A percentile compares a stretch with the other conserved stretches of the same genome.
These are phyloP conservation scores for Cucumis sativus DNA, from an alignment of 306 rosid species.

Conservation along the genomic window DNA sequence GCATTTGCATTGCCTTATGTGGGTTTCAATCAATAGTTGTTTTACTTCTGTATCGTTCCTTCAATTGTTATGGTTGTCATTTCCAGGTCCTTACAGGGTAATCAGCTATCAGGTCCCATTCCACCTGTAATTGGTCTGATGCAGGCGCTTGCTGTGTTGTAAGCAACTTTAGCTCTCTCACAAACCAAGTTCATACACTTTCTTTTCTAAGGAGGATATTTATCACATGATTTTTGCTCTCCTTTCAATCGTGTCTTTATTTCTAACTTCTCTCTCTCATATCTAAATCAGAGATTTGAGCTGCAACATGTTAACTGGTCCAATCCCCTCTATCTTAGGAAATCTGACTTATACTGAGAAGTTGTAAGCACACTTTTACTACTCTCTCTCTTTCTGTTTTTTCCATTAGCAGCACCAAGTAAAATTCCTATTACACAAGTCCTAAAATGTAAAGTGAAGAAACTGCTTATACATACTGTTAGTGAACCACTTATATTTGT, in stretches of 20 bases:
- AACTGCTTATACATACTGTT: background rate
- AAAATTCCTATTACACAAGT: background rate
- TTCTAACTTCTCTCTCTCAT: background rate
- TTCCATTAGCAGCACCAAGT: background rate
- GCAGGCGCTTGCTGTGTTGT: constrained; percentile 99
- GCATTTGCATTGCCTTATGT: background rate
- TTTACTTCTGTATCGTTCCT: background rate
- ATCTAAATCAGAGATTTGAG: constrained; percentile 66
- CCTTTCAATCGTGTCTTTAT: background rate
- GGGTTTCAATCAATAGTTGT: background rate
- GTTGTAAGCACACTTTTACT: constrained; percentile 36
- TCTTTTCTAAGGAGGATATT: background rate
- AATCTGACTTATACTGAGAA: constrained; percentile 86
- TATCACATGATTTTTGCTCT: background rate
- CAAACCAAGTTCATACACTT: background rate
- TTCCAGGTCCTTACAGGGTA: constrained; percentile 82
- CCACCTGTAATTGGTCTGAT: constrained; percentile 90
- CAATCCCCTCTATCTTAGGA: constrained; percentile 82
- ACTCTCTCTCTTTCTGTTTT: background rate
- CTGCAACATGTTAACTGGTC: constrained; percentile 63
- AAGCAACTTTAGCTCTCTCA: constrained; percentile 24
- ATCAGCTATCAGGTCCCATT: constrained; percentile 67
- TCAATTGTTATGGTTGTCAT: constrained; percentile 3
- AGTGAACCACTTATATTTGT: too few relatives aligned
- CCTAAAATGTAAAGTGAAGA: background rate